Base-by-base conservation (phyloP, 1,284 basidiomycete species). In the Ceratorhiza oryzae-sativae region DNA sequence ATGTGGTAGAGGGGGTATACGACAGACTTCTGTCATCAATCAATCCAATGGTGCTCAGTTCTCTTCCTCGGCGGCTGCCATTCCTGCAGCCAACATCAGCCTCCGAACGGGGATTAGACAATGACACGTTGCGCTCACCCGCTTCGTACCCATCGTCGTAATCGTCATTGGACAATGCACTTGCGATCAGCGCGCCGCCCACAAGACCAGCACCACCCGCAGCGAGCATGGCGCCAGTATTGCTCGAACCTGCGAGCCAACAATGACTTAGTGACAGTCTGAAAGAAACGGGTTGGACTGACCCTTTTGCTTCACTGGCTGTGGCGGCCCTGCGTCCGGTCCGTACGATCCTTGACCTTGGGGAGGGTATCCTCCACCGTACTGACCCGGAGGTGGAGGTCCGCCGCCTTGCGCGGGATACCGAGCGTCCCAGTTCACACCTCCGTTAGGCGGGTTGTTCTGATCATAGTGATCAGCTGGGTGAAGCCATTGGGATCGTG, bases 121-220 rank as follows among this genome's bases (percentile, higher is more conserved):
- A 63, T 9, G 32, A 67, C 48, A 25, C 36, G 55, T 41, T 30
- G 25, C 12, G 27, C 55, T 58, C 25, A 55, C 62, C 62, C 25
- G 62, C 62, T 42, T 67, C 62, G 32, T 67, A 67, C 25, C 62
- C 62, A 27, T 67, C 62, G 34, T 67, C 48, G 42, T 67, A 67
- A n/a, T 67, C 48, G 34, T 67, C 62, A 55, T 67, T 34, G 32
- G 62, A 67, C 46, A 67, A 15, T 5, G 62, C 62, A 15, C 27
- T 67, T 20, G 62, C 62, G 9, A 67, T 67, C 48, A 67, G 34
- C 20, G 62, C 62, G 15, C 62, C 62, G 20, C 62, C 62, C 12
- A 67, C 49, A 41, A 67, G 39, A 39, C 62, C 62, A 27, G 32
- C 62, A 15, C 39, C 62, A n/a, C 62, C 62, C 15, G 62, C 62